phyloP scores from a whole-genome alignment of 495 filamentous ascomycete species.

The Daldinia loculata region DNA sequence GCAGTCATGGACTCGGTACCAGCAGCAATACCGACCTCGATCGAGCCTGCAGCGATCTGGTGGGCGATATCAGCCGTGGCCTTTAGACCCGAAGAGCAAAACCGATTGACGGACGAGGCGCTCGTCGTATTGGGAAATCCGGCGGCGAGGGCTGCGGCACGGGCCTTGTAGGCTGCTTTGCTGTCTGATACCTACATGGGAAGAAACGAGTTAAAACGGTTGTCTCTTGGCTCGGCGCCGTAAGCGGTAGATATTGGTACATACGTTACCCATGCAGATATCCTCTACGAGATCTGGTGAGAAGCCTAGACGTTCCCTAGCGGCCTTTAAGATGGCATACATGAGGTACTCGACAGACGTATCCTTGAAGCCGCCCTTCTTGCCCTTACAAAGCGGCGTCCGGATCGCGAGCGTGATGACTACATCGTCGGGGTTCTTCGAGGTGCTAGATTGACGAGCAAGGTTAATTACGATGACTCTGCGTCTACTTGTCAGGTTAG shows the following conservation, averaged over 20 bases:
- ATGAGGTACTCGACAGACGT: conserved; percentile 87
- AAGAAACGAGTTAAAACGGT: background rate
- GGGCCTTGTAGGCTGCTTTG: conserved; percentile 88
- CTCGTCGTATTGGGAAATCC: conserved; percentile 91
- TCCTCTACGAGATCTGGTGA: conserved; percentile 89
- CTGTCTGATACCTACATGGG: conserved; percentile 76
- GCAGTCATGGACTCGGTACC: conserved; percentile 89
- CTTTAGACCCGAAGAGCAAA: conserved; percentile 96
- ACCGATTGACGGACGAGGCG: conserved; percentile 86
- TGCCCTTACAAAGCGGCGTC: conserved; percentile 79
- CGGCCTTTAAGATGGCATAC: conserved; percentile 79
- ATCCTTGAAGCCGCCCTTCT: conserved; percentile 93
- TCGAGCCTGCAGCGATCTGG: conserved; percentile 80
- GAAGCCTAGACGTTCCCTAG: conserved; percentile 75
- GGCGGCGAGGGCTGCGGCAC: conserved; percentile 86
- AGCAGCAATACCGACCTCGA: conserved; percentile 86
- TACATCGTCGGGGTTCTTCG: conserved; percentile 94
- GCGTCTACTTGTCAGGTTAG: background rate
- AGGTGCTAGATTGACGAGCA: conserved; percentile 66
- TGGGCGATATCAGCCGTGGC: conserved; percentile 94
- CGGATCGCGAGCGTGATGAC: conserved; percentile 88
- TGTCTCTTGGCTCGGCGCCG: too few relatives aligned
- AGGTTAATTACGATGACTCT: conserved; percentile 5
- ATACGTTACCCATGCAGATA: conserved; percentile 89
- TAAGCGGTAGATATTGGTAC: conserved; percentile 38